Evolutionary conservation across 2,329 filamentous ascomycete species (phyloP), one percentile per base, ranked within the genome.

Genomic region (Paecilomyces dactylethromorphus): DNA sequence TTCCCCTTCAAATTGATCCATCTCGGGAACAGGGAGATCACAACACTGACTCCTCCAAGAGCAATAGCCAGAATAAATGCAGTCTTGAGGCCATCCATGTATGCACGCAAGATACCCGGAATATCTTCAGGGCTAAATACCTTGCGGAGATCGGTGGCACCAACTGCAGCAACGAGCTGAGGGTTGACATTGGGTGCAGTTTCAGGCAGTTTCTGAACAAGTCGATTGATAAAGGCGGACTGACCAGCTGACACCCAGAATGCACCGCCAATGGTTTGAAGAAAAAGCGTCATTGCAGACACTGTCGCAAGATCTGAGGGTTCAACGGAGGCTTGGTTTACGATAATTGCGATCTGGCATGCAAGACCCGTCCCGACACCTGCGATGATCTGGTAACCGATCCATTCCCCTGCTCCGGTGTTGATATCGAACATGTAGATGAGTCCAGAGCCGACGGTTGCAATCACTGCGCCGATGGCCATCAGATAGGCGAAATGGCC

Each of bases 181-280:
- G 68, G 64, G 55, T 68, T 58, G 10, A 75, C 60, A 11, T 51
- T 55, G 0, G 72, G 71, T 1, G 66, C 66, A 1, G 54, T 65
- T 4, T 24, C 55, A 18, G 63, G 58, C 11, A 74, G 39, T 24
- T 62, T 60, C 26, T 66, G 54, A n/a, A 71, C 51, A 29, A 74
- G 58, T 22, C 62, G 62, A 59, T 75, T 75, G n/a, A 63, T 64
- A 59, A 74, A 74, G 18, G 63, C 70, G 3, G 71, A 62, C 61
- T 74, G 69, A 0, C 60, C 70, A 18, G 68, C 69, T 3, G 69
- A 69, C 56, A 72, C 65, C 58, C 63, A 68, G 54, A 74, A 63
- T 8, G 71, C 63, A n/a, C 69, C 68, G 11, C 70, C 70, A 8
- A 74, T 62, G 2, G 67, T 71, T 59, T 68, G 65, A 59, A 71